Conservation (phyloP, 2,329 filamentous ascomycete species). For the Arthrobotrys entomopaga region DNA sequence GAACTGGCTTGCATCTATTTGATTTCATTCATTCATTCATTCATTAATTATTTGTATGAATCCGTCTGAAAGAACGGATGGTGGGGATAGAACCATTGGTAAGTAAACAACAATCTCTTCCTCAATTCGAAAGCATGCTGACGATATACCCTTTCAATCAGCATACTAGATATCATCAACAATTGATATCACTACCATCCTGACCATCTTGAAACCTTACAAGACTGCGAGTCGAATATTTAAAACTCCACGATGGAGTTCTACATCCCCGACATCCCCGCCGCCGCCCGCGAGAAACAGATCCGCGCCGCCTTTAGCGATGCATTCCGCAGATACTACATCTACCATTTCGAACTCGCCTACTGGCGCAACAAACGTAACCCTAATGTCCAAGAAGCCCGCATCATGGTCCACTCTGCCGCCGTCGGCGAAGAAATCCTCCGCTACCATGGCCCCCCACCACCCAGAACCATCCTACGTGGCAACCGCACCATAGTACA, state of each 20-base stretch:
- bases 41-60: no score
- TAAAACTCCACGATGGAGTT: constrained; percentile 34
- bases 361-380: constrained; percentile 12
- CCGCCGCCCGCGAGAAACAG: constrained; percentile 9
- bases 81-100: no score
- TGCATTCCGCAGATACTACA: constrained; percentile 36
- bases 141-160: not conserved
- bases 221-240: not conserved
- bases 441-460: constrained; percentile 3
- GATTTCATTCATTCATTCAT: no score
- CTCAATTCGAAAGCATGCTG: no score
- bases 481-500: not conserved
- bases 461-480: not conserved
- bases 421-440: constrained; percentile 37
- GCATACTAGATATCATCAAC: not conserved
- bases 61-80: no score
- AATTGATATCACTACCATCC: not conserved
- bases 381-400: not conserved
- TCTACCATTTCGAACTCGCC: constrained; percentile 30
- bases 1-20: no score
- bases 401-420: constrained; percentile 25
- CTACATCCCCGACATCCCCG: constrained; percentile 35
- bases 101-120: no score
- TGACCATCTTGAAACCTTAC: no score
- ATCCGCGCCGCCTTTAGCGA: constrained; percentile 10